Base-by-base conservation (phyloP, 257 asterid species). In the Solanum virginianum region DNA sequence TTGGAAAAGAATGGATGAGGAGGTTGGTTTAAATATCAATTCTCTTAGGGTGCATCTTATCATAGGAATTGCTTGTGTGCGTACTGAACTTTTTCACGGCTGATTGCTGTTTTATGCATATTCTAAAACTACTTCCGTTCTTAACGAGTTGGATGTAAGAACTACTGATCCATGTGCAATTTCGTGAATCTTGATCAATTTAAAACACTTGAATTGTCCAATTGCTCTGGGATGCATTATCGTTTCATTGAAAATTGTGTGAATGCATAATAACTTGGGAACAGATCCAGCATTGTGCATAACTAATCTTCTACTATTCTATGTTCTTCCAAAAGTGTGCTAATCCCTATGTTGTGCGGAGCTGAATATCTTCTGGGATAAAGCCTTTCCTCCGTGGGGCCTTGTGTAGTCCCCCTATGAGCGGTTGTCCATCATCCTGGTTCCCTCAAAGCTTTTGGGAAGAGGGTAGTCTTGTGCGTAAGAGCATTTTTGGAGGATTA, bases 1-100 rank as follows among this genome's bases (percentile, higher is more conserved):
- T 56, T 95, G 98, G 99, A 91, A 90, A 89, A 85, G 88, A 83
- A 88, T 97, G 60, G 97, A 97, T 51, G 98, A 92, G 79, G 99
- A 95, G 97, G 98, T 96, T 43, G 6, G 91, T 70, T 69, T 84
- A 7, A 14, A 49, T 10, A 22, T 75, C 14, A 7, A 13, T 49
- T 75, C 4, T 36, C 15, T 5, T 0, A 75, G 14, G 7, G 43
- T 24, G 26, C 24, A 77, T 51, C 45, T 49, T 29, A 51, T 51
- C 45, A 14, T 15, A 75, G 15, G 14, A 29, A 32, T 69, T 39
- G 15, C 8, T 69, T 69, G 26, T 24, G 17, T 69, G 79, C 26
- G 4, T 69, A 9, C 4, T 69, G 26, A 69, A 39, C 53, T 39
- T 69, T 36, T 69, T 69, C 53, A 69, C 4, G 15, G 53, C 15